Base-by-base conservation (phyloP, 176 grass and related monocot species). In the Musa itinerans region DNA sequence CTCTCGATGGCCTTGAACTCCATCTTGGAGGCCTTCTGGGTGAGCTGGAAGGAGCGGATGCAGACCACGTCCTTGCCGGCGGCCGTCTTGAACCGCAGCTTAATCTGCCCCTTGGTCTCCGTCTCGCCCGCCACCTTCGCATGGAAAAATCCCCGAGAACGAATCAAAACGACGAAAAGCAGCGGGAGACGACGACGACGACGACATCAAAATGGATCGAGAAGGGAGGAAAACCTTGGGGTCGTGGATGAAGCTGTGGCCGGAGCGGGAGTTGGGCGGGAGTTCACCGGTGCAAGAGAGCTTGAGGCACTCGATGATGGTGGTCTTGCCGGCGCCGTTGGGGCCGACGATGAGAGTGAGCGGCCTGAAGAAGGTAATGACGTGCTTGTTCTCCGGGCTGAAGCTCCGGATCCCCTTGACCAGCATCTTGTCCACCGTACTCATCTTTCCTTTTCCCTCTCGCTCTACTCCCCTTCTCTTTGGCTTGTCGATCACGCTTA, bases 1-100 rank as follows among this genome's bases (percentile, higher is more conserved):
- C 94, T 98, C 82, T 98, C 94, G 9, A 98, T 93, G 57, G 90
- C 94, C 74, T 98, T 98, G 74, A 98, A 98, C 82, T 98, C 94
- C 94, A 98, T 93, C 81, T 98, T 93, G 5, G 94, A 93, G 73
- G 94, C 90, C 73, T 98, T 98, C 69, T 98, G 94, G 22, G 94
- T 91, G 81, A 98, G 90, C 84, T 98, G 90, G 81, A 98, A 98
- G 49, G 94, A 98, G 16, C 94, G 84, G 56, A 98, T 98, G 77
- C 95, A 93, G 51, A 98, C 95, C 52, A 98, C 95, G 80, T 98
- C 95, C 78, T 93, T 98, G 73, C 90, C 90, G 14, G 90, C 90
- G 8, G 90, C 88, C 16, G 95, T 93, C 84, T 91, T 98, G 78
- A 98, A 98, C 64, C 95, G 78, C 20, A 93, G 65, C 78, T 98